Percentiles rank a stretch among this genome's conserved stretches.
phyloP scores from a whole-genome alignment of 352 stramenopile species.

The Pythium pyrilobum region DNA sequence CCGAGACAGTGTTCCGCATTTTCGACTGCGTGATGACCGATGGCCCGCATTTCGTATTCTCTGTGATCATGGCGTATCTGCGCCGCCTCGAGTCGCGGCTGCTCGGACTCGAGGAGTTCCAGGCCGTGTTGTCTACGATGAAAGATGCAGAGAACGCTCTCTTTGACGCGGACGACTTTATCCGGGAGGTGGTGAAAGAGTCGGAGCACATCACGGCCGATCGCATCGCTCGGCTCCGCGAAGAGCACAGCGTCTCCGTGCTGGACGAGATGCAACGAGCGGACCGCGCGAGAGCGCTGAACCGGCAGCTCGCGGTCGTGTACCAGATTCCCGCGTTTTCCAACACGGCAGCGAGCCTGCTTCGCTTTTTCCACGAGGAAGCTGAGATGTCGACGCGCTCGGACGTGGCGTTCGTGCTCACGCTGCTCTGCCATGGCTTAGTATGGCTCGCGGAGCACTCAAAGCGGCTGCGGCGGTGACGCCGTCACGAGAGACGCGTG shows the following conservation, averaged over 20 bases:
- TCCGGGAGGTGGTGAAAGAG: conserved; percentile 41
- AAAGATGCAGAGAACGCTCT: conserved; percentile 62
- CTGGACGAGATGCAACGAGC: conserved; percentile 66
- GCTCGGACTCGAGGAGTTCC: conserved; percentile 54
- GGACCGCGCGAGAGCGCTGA: conserved; percentile 53
- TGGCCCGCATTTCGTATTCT: conserved; percentile 74
- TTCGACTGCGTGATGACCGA: conserved; percentile 88
- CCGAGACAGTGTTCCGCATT: conserved; percentile 83
- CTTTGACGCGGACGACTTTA: conserved; percentile 61
- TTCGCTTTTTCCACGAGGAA: conserved; percentile 75
- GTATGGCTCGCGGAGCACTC: conserved; percentile 79
- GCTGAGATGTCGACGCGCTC: conserved; percentile 63
- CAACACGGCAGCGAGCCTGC: conserved; percentile 47
- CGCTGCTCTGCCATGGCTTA: conserved; percentile 73
- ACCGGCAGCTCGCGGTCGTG: conserved; percentile 58
- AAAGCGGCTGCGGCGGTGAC: conserved; percentile 41
- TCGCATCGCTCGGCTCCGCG: conserved; percentile 39
- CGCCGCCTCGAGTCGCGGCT: conserved; percentile 49
- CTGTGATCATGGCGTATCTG: conserved; percentile 77
- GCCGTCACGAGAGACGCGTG: not conserved
- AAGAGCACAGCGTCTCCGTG: conserved; percentile 52
- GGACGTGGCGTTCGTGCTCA: conserved; percentile 74
- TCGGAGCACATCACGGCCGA: conserved; percentile 28
- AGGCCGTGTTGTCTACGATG: conserved; percentile 64
- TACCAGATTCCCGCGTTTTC: conserved; percentile 81